phyloP scores from a whole-genome alignment of 1,139 yeast species.

The Kodamaea fungicola region DNA sequence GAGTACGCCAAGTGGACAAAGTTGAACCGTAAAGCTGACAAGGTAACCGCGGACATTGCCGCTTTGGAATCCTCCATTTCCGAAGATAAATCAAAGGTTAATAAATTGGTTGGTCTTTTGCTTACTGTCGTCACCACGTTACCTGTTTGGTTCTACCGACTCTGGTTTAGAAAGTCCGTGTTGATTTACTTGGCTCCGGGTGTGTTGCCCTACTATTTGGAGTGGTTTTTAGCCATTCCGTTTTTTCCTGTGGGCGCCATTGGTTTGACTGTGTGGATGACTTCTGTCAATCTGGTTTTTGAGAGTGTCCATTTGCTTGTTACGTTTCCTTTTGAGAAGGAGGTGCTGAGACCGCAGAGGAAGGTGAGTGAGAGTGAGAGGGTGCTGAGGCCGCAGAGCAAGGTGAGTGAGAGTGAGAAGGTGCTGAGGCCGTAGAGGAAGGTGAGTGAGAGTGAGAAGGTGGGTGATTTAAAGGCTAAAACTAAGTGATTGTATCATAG shows the following conservation, averaged over 20 bases:
- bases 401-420: not conserved
- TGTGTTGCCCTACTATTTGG: constrained; percentile 54
- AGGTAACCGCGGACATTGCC: constrained; percentile 52
- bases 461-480: not conserved
- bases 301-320: constrained; percentile 22
- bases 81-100: constrained; percentile 35
- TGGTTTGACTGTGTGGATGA: constrained; percentile 53
- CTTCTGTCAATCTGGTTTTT: constrained; percentile 32
- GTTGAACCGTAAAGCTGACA: constrained; percentile 69
- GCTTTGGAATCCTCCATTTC: constrained; percentile 35
- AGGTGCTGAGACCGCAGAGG: constrained; percentile 1
- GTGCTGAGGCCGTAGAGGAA: not conserved
- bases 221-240: constrained; percentile 60
- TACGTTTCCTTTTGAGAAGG: constrained; percentile 4
- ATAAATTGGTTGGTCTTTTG: constrained; percentile 23
- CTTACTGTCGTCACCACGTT: constrained; percentile 31
- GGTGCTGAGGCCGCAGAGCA: no score
- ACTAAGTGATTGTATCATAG: no score
- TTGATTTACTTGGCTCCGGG: constrained; percentile 62
- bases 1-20: constrained; percentile 96
- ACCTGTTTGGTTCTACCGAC: constrained; percentile 50
- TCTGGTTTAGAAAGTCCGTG: constrained; percentile 55
- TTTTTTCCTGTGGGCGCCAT: constrained; percentile 54
- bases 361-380: not conserved
- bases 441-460: no score